Conservation (phyloP, 2,329 filamentous ascomycete genomes). For the Fusarium veterinarium region DNA sequence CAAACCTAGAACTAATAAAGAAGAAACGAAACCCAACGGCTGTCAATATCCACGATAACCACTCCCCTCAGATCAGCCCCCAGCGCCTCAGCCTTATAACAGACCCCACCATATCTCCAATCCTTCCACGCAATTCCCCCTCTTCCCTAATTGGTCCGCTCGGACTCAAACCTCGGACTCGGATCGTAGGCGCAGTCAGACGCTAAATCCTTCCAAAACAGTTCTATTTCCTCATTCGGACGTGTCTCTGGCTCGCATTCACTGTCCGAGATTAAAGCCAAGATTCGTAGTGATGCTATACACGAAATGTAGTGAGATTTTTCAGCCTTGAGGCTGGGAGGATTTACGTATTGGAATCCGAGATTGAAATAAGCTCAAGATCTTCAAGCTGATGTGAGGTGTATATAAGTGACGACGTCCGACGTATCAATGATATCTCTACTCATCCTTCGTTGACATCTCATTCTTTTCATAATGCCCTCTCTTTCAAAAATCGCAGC, state of each 20-base stretch:
- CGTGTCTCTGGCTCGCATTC: conserved; percentile 17
- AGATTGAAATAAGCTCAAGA: background rate
- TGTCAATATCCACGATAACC: background rate
- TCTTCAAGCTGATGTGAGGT: background rate
- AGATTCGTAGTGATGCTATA: background rate
- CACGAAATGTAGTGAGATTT: background rate
- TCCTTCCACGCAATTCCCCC: background rate
- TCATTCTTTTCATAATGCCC: conserved; percentile 20
- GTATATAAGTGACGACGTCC: conserved; percentile 29
- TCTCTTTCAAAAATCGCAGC: conserved; percentile 26
- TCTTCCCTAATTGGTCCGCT: conserved; percentile 30
- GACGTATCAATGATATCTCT: background rate
- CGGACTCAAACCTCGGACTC: conserved; percentile 36
- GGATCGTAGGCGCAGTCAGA: background rate
- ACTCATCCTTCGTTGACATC: background rate
- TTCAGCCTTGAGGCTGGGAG: background rate
- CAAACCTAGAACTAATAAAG: background rate
- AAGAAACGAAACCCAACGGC: background rate
- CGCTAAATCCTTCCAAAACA: conserved; percentile 3
- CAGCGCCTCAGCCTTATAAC: conserved; percentile 21
- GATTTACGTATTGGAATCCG: background rate
- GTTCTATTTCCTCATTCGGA: background rate
- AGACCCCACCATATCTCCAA: background rate
- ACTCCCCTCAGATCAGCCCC: background rate
- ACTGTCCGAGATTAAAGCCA: conserved; percentile 26